Evolutionary conservation across 805 yeast species (phyloP).

Genomic region (Metschnikowia reukaufii): DNA sequence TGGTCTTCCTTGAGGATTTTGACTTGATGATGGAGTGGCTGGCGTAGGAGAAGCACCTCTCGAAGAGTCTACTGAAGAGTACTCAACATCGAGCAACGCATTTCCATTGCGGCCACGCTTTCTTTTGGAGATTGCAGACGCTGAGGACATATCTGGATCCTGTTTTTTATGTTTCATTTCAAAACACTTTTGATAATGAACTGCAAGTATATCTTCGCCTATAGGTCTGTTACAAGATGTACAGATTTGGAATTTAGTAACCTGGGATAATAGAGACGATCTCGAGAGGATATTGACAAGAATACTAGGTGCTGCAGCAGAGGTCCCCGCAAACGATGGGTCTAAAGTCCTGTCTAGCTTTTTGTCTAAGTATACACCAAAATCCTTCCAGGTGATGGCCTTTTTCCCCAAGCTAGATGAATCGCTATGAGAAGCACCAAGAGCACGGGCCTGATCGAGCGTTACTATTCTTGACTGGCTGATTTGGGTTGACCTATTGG

Average conservation of each 20-base stretch:
- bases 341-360: constrained; percentile 31
- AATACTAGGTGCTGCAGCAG: constrained; percentile 22
- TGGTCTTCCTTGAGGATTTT: constrained; percentile 27
- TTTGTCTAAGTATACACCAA: constrained; percentile 44
- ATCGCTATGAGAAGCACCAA: constrained; percentile 10
- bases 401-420: constrained; percentile 11
- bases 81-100: constrained; percentile 32
- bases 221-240: constrained; percentile 41
- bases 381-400: constrained; percentile 42
- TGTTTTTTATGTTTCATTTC: constrained; percentile 39
- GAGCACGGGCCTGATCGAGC: constrained; percentile 19
- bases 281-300: constrained; percentile 26
- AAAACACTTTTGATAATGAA: constrained; percentile 37
- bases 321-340: constrained; percentile 18
- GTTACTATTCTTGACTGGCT: constrained; percentile 17
- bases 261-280: constrained; percentile 32
- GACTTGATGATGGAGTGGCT: constrained; percentile 23
- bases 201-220: constrained; percentile 33
- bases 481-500: constrained; percentile 13
- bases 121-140: constrained; percentile 19
- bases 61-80: constrained; percentile 41
- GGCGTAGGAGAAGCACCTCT: constrained; percentile 41
- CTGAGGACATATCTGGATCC: constrained; percentile 17
- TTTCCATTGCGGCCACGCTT: constrained; percentile 31
- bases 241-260: constrained; percentile 40